Conservation (phyloP, 352 stramenopile genomes). For the Phytophthora hybrid region DNA sequence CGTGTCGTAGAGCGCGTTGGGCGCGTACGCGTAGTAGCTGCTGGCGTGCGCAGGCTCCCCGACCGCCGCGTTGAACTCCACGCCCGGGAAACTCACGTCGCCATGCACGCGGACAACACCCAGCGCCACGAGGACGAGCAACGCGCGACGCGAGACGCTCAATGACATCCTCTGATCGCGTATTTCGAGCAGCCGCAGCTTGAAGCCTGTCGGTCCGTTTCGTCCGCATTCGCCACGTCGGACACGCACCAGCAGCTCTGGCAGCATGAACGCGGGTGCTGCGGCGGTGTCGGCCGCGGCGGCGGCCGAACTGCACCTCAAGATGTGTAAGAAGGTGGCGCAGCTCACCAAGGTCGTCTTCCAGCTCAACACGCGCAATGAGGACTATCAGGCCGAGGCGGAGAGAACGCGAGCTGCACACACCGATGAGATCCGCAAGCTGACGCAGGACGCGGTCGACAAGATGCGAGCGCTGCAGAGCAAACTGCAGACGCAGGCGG, state of each 20-base stretch:
- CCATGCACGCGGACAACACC: slow-evolving; percentile 2
- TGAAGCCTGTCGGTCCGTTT: slow-evolving; percentile 23
- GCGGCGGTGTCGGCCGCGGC: slow-evolving; percentile 22
- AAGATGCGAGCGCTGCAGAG: slow-evolving; percentile 62
- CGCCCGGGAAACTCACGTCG: slow-evolving; percentile 66
- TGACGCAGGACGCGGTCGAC: slow-evolving; percentile 61
- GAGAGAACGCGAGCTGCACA: slow-evolving; percentile 53
- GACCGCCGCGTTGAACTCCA: slow-evolving; percentile 74
- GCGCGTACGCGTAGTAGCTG: slow-evolving; percentile 79
- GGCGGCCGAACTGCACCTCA: slow-evolving; percentile 84
- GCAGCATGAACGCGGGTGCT: slow-evolving; percentile 26
- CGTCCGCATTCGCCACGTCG: slow-evolving; percentile 6
- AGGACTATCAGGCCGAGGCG: slow-evolving; percentile 87
- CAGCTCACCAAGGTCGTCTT: slow-evolving; percentile 96
- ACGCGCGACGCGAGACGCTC: background rate
- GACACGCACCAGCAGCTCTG: slow-evolving; percentile 4
- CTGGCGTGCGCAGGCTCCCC: slow-evolving; percentile 64
- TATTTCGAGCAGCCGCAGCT: slow-evolving; percentile 7
- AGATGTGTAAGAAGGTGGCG: slow-evolving; percentile 96
- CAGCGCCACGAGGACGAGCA: slow-evolving; percentile 22
- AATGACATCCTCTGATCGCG: slow-evolving; percentile 9
- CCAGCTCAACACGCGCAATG: slow-evolving; percentile 94
- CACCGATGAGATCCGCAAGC: slow-evolving; percentile 46
- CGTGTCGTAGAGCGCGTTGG: slow-evolving; percentile 70
- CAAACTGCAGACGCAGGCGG: slow-evolving; percentile 47